Percentiles rank a stretch among this genome's conserved stretches.
Evolutionary conservation across 805 yeast genomes (phyloP).

Genomic region (Candida pini): DNA sequence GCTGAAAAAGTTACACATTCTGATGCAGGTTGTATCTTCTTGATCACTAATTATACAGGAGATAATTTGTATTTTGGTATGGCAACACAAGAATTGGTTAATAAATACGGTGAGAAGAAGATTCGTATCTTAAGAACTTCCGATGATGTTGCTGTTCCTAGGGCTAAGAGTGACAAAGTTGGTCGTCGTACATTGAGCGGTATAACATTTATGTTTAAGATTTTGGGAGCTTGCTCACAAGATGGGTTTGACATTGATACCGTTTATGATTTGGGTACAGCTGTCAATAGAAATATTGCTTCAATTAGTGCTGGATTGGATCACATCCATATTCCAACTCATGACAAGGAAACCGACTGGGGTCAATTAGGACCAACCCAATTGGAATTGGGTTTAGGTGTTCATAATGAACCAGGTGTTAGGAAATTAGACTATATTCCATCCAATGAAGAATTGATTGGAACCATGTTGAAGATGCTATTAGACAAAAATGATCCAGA

Average conservation of each 20-base stretch:
- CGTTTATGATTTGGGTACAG: slow-evolving; percentile 25
- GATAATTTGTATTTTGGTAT: slow-evolving; percentile 35
- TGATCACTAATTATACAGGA: slow-evolving; percentile 35
- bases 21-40: slow-evolving; percentile 30
- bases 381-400: slow-evolving; percentile 33
- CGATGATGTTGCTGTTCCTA: slow-evolving; percentile 33
- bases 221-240: slow-evolving; percentile 30
- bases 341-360: slow-evolving; percentile 17
- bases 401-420: slow-evolving; percentile 37
- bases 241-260: slow-evolving; percentile 22
- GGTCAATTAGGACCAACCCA: slow-evolving; percentile 25
- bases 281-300: slow-evolving; percentile 24
- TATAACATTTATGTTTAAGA: slow-evolving; percentile 26
- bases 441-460: slow-evolving; percentile 28
- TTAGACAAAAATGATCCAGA: slow-evolving; percentile 24
- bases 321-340: slow-evolving; percentile 34
- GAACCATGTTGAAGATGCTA: slow-evolving; percentile 22
- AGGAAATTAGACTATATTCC: slow-evolving; percentile 27
- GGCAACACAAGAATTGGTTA: slow-evolving; percentile 33
- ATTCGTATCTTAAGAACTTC: slow-evolving; percentile 26
- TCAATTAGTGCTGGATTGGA: slow-evolving; percentile 34
- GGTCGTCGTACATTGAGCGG: slow-evolving; percentile 35
- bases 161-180: slow-evolving; percentile 26
- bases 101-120: slow-evolving; percentile 27
- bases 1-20: slow-evolving; percentile 32